phyloP scores from a whole-genome alignment of 2,329 filamentous ascomycete genomes.

The Pseudogymnoascus sp. region DNA sequence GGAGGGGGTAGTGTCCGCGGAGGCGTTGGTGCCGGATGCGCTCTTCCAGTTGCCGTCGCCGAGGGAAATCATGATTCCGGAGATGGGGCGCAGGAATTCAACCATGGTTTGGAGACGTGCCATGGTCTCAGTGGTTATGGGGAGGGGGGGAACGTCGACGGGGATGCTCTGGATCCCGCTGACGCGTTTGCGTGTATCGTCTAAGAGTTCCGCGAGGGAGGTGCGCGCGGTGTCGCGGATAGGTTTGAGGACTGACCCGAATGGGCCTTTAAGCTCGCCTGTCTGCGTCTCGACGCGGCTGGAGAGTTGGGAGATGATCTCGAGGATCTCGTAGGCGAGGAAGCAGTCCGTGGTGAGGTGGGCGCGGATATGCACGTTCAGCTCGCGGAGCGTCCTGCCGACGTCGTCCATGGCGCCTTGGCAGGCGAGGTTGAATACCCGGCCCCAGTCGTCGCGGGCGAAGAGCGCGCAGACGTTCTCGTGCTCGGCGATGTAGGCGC shows the following conservation, averaged over 20 bases:
- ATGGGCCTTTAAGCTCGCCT: conserved; percentile 74
- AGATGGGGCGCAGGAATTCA: conserved; percentile 76
- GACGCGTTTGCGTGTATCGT: conserved; percentile 71
- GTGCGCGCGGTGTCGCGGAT: conserved; percentile 86
- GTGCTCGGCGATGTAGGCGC: conserved; percentile 80
- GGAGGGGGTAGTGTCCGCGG: conserved; percentile 59
- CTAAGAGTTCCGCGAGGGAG: conserved; percentile 75
- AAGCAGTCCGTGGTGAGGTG: conserved; percentile 90
- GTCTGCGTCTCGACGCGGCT: conserved; percentile 74
- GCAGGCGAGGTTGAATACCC: conserved; percentile 73
- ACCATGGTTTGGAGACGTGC: conserved; percentile 80
- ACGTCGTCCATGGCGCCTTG: conserved; percentile 74
- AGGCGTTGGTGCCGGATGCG: conserved; percentile 46
- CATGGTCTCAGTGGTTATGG: conserved; percentile 79
- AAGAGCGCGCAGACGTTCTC: conserved; percentile 88
- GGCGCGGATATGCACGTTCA: conserved; percentile 82
- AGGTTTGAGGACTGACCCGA: conserved; percentile 81
- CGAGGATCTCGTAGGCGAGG: conserved; percentile 89
- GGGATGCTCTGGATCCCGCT: conserved; percentile 62
- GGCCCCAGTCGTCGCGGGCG: conserved; percentile 73
- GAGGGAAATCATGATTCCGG: conserved; percentile 83
- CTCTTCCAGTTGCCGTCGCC: conserved; percentile 87
- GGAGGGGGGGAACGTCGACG: conserved; percentile 68
- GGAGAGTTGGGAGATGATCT: conserved; percentile 76
- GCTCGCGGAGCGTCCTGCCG: conserved; percentile 75